Base-by-base conservation (phyloP, 305 asterid species). In the Fraxinus ornus region DNA sequence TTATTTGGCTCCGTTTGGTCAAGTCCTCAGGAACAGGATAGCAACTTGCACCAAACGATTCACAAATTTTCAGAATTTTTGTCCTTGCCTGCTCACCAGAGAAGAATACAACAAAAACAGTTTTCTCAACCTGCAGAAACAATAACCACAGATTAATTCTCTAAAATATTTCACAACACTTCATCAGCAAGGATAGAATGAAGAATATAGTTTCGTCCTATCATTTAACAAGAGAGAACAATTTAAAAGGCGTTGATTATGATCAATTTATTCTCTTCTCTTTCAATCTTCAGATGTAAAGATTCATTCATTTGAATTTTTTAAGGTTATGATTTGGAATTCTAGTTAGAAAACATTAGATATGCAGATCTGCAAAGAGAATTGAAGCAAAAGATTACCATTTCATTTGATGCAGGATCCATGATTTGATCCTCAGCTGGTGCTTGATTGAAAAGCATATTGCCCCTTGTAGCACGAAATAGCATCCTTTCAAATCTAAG, bases 401-500 rank as follows among this genome's bases (percentile, higher is more conserved):
- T 90, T 88, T 97, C 98, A 84, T 90, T 89, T 81, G 98, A 87
- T 76, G 89, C 76, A 83, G 97, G 97, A 89, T 97, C 98, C 90
- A 91, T 79, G 84, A 97, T 90, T 86, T 89, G 86, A 79, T 90
- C 97, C 84, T 90, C 94, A 76, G 97, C 93, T 49, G 94, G 84
- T 85, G 97, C 94, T 86, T 95, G 98, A 85, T 92, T 97, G 94
- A 97, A 97, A 86, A 97, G 89, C 99, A 97, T 92, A 83, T 97
- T 97, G 85, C 99, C 99, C 87, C 98, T 94, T 70, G 98, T 97
- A 68, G 97, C 93, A 82, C 99, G 99, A 90, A 97, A 97, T 79
- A 97, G 57, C 97, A 95, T 97, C 92, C 98, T 92, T 90, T 95
- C 98, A 86, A 97, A 97, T 78, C 90, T 91, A 84, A 90, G 84